Percentiles rank a stretch among this genome's conserved stretches.
Conservation (phyloP, 345 rosid species). For the Lepidium africanum region DNA sequence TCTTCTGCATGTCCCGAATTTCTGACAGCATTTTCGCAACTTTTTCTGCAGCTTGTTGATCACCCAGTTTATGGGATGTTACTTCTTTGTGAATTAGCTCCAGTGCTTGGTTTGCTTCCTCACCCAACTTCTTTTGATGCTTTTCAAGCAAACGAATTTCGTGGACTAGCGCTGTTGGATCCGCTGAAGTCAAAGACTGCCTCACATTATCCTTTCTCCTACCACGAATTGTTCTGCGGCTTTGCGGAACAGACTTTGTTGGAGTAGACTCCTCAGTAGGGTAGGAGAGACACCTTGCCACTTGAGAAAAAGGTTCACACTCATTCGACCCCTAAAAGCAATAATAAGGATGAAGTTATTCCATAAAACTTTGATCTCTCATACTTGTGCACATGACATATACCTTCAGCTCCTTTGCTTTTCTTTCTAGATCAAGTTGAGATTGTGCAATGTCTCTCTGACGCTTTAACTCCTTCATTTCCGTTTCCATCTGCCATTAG, state of each 20-base stretch:
- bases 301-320: constrained; percentile 55
- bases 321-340: constrained; percentile 42
- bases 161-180: constrained; percentile 70
- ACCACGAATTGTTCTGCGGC: constrained; percentile 31
- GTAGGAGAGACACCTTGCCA: constrained; percentile 72
- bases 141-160: constrained; percentile 85
- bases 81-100: constrained; percentile 93
- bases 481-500: constrained; percentile 65
- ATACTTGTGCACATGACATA: constrained; percentile 14
- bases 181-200: constrained; percentile 59
- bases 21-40: constrained; percentile 78
- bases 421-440: constrained; percentile 71
- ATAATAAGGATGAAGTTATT: not conserved
- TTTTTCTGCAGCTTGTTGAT: constrained; percentile 70
- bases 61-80: constrained; percentile 67
- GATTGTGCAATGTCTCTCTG: constrained; percentile 88
- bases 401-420: constrained; percentile 68
- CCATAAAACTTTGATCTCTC: not conserved
- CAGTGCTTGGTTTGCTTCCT: constrained; percentile 85
- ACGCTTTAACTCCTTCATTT: constrained; percentile 89
- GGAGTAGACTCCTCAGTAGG: constrained; percentile 36
- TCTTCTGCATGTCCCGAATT: constrained; percentile 71
- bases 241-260: constrained; percentile 31
- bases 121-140: constrained; percentile 76
- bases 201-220: constrained; percentile 46